Evolutionary conservation across 179 eudicot species (phyloP).

Genomic region (Corrigiola litoralis): DNA sequence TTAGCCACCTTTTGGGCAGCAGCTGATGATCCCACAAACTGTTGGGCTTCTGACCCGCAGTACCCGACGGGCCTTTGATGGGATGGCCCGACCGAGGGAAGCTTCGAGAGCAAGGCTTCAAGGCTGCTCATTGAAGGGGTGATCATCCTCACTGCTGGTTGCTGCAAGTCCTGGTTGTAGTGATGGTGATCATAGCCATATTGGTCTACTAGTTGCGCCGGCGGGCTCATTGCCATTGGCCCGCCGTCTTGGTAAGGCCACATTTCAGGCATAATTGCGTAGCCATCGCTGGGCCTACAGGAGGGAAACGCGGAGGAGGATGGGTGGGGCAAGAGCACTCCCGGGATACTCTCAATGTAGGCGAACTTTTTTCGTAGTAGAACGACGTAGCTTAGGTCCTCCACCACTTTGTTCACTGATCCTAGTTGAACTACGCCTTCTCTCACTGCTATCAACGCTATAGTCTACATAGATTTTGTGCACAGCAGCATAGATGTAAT

Average conservation of each 20-base stretch:
- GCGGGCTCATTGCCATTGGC: constrained; percentile 13
- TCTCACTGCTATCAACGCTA: constrained; percentile 47
- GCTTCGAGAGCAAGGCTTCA: constrained; percentile 40
- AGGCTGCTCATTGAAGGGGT: constrained; percentile 52
- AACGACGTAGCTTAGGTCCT: constrained; percentile 46
- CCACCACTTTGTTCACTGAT: constrained; percentile 36
- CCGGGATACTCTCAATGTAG: constrained; percentile 49
- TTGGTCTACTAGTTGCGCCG: constrained; percentile 19
- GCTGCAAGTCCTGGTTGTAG: constrained; percentile 17
- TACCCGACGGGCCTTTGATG: constrained; percentile 20
- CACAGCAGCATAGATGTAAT: background rate
- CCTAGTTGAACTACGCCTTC: constrained; percentile 54
- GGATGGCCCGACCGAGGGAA: constrained; percentile 40
- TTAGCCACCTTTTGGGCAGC: constrained; percentile 43
- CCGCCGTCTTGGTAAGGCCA: constrained; percentile 23
- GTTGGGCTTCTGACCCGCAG: constrained; percentile 22
- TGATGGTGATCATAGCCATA: constrained; percentile 24
- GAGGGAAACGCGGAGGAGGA: constrained; percentile 36
- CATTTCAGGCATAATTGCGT: constrained; percentile 19
- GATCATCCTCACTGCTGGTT: constrained; percentile 31
- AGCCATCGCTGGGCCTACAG: constrained; percentile 10
- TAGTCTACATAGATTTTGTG: constrained; percentile 33
- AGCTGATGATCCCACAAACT: constrained; percentile 22
- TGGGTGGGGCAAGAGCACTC: constrained; percentile 46
- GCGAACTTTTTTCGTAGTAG: constrained; percentile 39